phyloP scores from a whole-genome alignment of 2,329 filamentous ascomycete species.

The Ustilaginoidea virens region DNA sequence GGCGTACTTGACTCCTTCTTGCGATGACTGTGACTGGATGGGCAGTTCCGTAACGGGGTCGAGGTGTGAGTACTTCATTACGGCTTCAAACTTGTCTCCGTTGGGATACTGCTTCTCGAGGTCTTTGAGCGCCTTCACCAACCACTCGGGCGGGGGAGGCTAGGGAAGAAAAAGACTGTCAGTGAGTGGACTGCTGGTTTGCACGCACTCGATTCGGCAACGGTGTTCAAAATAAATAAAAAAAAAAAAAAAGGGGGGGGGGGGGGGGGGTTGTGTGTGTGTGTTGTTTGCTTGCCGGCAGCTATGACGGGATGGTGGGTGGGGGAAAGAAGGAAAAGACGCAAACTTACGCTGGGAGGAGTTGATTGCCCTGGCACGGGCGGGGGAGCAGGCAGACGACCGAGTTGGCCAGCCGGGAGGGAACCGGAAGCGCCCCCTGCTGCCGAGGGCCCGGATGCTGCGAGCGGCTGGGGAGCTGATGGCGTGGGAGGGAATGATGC shows the following conservation, averaged over 20 bases:
- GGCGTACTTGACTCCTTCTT: slow-evolving; percentile 55
- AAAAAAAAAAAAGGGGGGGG: no score
- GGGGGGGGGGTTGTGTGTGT: no score
- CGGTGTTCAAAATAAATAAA: no score
- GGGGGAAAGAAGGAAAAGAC: neutral
- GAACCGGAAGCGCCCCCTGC: slow-evolving; percentile 17
- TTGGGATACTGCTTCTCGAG: slow-evolving; percentile 59
- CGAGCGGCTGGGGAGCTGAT: slow-evolving; percentile 15
- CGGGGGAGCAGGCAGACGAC: slow-evolving; percentile 53
- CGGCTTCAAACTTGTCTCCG: slow-evolving; percentile 65
- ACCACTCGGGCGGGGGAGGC: slow-evolving; percentile 81
- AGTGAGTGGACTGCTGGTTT: neutral
- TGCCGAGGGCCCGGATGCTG: slow-evolving; percentile 12
- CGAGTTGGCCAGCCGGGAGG: slow-evolving; percentile 39
- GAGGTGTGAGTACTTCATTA: slow-evolving; percentile 81
- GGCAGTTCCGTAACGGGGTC: slow-evolving; percentile 55
- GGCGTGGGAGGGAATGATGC: slow-evolving; percentile 21
- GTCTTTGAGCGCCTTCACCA: slow-evolving; percentile 54
- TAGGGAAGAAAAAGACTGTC: slow-evolving; percentile 17
- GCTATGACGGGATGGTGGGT: no score
- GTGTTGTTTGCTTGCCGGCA: no score
- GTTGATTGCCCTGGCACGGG: slow-evolving; percentile 38
- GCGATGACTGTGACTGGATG: slow-evolving; percentile 40
- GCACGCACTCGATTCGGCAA: neutral
- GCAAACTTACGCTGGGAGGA: slow-evolving; percentile 44